Base-by-base conservation (phyloP, 2,329 filamentous ascomycete species). In the Aspergillus ruber region DNA sequence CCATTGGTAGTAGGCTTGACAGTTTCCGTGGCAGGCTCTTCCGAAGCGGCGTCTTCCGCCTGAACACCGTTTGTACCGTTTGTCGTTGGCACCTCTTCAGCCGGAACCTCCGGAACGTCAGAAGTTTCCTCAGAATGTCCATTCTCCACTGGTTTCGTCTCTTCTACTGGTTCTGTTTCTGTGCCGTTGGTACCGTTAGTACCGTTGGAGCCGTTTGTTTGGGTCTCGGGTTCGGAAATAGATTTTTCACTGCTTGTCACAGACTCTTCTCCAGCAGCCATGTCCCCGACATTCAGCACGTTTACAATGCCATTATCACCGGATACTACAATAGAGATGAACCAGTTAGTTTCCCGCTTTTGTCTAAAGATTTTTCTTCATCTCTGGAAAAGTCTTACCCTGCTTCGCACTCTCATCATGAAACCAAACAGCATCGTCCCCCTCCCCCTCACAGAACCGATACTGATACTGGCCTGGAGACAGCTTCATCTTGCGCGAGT, bases 371-470 rank as follows among this genome's bases (percentile, higher is more conserved):
- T 4, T 36, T 36, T 36, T 17, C 21, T 9, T 7, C 17, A 9
- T 36, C 12, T 36, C 6, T 36, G 17, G n/a, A n/a, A n/a, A 36
- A 15, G 20, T 17, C 60, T 35, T 57, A 65, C 62, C 53, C 44
- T 51, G 56, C 43, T 60, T 58, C 5, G 54, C 44, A n/a, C 52
- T 47, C 27, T 62, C 51, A 50, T 62, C 54, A 45, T 55, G 54
- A 44, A 64, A 58, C 61, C 60, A 63, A 15, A 46, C 45, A 42
- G 58, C 59, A 2, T 52, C 48, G 4, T 51, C 33, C 4, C 52
- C 61, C 25, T 60, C 50, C 7, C 59, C 57, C 21, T 60, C 50
- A 6, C 59, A 57, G 47, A 63, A 63, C 44, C 51, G 50, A 51
- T 62, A 63, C 35, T 60, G 50, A 46, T 61, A 56, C 43, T 59